Base-by-base conservation (phyloP, 164 flowering plant species). In the Berberis thunbergii region DNA sequence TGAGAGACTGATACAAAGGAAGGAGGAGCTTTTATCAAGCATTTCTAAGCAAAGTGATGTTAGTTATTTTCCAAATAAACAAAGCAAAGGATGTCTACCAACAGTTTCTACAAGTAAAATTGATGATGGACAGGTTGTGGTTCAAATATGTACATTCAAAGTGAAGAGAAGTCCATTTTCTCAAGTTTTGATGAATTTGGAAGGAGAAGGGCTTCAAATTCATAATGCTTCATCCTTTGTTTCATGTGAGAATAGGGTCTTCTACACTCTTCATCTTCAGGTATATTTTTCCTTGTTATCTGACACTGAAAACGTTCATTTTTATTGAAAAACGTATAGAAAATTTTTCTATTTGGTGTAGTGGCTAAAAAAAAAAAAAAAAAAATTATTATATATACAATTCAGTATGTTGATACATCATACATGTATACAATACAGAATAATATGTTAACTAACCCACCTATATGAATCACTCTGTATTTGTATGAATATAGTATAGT, bases 211-310 rank as follows among this genome's bases (percentile, higher is more conserved):
- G 0, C 69, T 83, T 73, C 39, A 54, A 7, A 48, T 83, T 0
- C 13, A 78, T 4, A 78, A 77, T 74, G 78, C 83, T 53, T 77
- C 94, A 57, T 69, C 78, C 63, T 78, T 79, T 59, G 65, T 77
- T 50, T 67, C 80, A 41, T 65, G 7, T 63, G 76, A 69, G 12
- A 85, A 74, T 43, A 77, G 74, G 66, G 70, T 75, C 65, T 79
- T 84, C 70, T 69, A 71, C 61, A 83, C 59, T 68, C 75, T 88
- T 60, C 88, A 61, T 61, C 54, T 61, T 61, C 54, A 61, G 64
- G 64, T 61, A 41, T 5, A 26, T 3, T 12, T 1, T 38, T 46
- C 5, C 45, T 54, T 52, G 42, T 54, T 55, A 44, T 50, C 7
- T 57, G 39, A 38, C 7, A 13, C 1, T 38, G 40, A 38, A n/a